phyloP scores from a whole-genome alignment of 768 basidiomycete genomes.

The Neoboletus magnificus region DNA sequence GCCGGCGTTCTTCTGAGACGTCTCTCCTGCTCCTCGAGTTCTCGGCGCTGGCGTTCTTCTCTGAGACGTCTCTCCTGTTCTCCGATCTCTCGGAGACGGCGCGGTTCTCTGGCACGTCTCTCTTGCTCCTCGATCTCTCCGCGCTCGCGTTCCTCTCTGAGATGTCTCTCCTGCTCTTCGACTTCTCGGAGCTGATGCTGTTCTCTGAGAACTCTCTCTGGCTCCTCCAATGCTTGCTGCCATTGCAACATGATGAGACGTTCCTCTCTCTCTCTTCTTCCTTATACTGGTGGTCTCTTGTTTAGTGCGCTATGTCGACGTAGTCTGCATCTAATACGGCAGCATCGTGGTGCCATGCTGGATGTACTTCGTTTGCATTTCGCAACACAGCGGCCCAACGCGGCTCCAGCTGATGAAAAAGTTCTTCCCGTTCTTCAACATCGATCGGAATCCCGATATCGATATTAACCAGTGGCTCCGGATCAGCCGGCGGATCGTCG shows the following conservation, averaged over 20 bases:
- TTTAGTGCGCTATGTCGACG: not conserved
- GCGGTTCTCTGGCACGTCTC: too few relatives aligned
- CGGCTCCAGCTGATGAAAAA: constrained; percentile 12
- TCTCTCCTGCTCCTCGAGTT: constrained; percentile 2
- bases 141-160: too few relatives aligned
- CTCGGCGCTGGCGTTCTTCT: too few relatives aligned
- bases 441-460: constrained; percentile 14
- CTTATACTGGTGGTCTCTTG: not conserved
- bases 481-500: constrained; percentile 8
- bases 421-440: constrained; percentile 22
- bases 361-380: not conserved
- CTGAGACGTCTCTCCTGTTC: not conserved
- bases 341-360: not conserved
- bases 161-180: too few relatives aligned
- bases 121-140: too few relatives aligned
- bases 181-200: too few relatives aligned
- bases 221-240: not conserved
- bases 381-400: constrained; percentile 4
- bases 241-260: not conserved
- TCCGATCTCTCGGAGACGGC: not conserved
- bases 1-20: too few relatives aligned
- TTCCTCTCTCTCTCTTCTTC: not conserved
- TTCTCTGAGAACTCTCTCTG: too few relatives aligned
- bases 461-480: not conserved
- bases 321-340: not conserved